Conservation (phyloP, 495 filamentous ascomycete genomes). For the Penicillium alfredii region DNA sequence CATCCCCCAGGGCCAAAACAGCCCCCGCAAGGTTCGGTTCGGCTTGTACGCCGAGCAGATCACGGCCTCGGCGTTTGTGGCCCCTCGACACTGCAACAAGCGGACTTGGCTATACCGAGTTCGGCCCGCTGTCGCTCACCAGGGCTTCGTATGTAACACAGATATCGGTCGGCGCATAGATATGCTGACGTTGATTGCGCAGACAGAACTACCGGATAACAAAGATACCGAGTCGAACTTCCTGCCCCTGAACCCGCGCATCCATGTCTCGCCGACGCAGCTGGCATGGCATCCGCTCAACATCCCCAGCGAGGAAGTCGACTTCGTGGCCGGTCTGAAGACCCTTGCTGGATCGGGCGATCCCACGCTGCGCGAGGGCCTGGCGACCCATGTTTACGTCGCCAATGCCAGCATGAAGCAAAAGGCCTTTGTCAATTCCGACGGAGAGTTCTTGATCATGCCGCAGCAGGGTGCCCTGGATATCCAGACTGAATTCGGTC, state of each 20-base stretch:
- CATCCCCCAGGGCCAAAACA: conserved; percentile 45
- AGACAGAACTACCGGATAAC: conserved; percentile 47
- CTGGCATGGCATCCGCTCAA: conserved; percentile 46
- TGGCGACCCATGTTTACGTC: conserved; percentile 43
- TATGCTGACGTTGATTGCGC: neutral
- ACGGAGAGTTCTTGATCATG: conserved; percentile 45
- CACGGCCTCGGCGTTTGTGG: conserved; percentile 43
- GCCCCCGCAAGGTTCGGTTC: conserved; percentile 41
- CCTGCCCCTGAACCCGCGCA: conserved; percentile 42
- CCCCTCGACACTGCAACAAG: conserved; percentile 43
- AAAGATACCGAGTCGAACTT: conserved; percentile 42
- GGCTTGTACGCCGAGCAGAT: conserved; percentile 45
- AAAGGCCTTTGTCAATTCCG: conserved; percentile 44
- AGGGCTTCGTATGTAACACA: conserved; percentile 39
- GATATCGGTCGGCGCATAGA: neutral
- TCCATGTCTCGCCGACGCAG: conserved; percentile 57
- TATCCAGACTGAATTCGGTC: conserved; percentile 47
- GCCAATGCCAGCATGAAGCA: conserved; percentile 43
- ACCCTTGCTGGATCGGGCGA: conserved; percentile 46
- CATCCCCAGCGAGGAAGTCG: conserved; percentile 34
- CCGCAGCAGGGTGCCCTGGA: conserved; percentile 43
- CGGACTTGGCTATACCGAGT: conserved; percentile 45
- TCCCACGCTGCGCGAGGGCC: conserved; percentile 43
- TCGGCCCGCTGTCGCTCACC: conserved; percentile 45
- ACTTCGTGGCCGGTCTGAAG: conserved; percentile 44